Conservation (phyloP, 2,329 filamentous ascomycete species). For the Xenoacremonium recifei region DNA sequence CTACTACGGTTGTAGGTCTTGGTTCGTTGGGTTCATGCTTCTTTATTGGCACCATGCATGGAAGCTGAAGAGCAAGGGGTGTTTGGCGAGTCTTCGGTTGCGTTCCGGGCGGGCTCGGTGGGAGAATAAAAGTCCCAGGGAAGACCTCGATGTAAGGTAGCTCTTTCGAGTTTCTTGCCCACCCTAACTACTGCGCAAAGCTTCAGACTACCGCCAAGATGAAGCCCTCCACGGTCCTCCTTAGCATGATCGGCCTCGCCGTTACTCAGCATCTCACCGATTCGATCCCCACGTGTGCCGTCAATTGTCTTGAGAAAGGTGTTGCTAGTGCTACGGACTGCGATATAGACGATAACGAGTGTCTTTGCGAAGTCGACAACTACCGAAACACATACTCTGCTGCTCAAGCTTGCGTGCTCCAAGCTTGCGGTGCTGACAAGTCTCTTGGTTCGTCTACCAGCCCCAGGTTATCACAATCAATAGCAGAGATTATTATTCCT, state of each 20-base stretch:
- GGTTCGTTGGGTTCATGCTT: background rate
- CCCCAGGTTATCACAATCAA: too few species aligned
- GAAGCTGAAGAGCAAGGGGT: background rate
- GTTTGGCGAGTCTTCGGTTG: background rate
- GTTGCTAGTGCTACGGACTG: constrained; percentile 18
- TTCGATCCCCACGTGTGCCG: constrained; percentile 19
- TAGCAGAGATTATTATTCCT: too few species aligned
- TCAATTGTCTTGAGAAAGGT: constrained; percentile 18
- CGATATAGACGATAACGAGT: constrained; percentile 17
- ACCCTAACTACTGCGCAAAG: background rate
- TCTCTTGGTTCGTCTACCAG: constrained; percentile 13
- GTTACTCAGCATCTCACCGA: constrained; percentile 16
- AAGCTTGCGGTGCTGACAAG: constrained; percentile 38
- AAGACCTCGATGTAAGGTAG: background rate
- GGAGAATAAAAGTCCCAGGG: background rate
- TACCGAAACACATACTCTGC: constrained; percentile 38
- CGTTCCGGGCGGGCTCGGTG: background rate
- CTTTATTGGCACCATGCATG: background rate
- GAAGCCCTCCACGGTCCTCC: constrained; percentile 14
- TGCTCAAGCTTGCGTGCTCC: constrained; percentile 40
- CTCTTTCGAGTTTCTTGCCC: background rate
- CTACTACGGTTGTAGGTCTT: too few species aligned
- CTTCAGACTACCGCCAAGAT: constrained; percentile 5
- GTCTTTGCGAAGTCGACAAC: constrained; percentile 22
- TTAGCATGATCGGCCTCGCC: constrained; percentile 10